These are phyloP conservation scores for Cruciata laevipes DNA, from an alignment of 257 asterid species.

Conservation along the genomic window DNA sequence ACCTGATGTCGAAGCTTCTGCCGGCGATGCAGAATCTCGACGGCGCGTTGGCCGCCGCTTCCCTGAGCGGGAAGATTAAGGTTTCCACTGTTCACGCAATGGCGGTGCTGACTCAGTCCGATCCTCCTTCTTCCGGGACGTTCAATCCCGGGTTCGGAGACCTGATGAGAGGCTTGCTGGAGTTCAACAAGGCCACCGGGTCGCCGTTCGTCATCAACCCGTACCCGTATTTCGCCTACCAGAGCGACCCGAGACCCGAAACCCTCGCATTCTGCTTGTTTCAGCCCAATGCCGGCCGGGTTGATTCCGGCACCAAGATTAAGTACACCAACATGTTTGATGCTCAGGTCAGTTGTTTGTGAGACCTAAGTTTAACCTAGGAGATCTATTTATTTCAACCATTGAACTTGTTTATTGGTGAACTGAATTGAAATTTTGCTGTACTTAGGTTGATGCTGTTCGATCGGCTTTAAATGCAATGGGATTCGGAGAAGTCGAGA, in stretches of 20 bases:
- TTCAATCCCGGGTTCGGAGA: constrained; percentile 47
- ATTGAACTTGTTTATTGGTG: too few relatives aligned
- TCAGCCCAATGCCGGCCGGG: constrained; percentile 59
- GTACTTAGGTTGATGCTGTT: constrained; percentile 52
- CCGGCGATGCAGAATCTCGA: constrained; percentile 67
- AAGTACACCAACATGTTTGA: constrained; percentile 74
- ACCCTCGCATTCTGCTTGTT: constrained; percentile 69
- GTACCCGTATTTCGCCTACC: constrained; percentile 68
- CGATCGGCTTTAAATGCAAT: constrained; percentile 46
- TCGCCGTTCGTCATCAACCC: constrained; percentile 69
- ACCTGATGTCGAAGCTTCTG: constrained; percentile 43
- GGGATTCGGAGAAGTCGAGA: constrained; percentile 60
- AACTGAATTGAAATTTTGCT: too few relatives aligned
- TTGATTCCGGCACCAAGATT: constrained; percentile 47
- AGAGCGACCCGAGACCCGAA: constrained; percentile 56
- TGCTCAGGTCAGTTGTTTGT: constrained; percentile 48
- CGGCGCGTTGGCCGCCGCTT: constrained; percentile 36
- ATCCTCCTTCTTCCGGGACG: constrained; percentile 61
- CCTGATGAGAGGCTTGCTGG: constrained; percentile 49
- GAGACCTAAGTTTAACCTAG: neutral
- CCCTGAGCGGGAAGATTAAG: constrained; percentile 45
- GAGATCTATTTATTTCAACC: neutral
- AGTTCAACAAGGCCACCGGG: constrained; percentile 43
- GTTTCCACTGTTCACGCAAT: constrained; percentile 69
- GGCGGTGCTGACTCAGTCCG: constrained; percentile 51